phyloP scores from a whole-genome alignment of 257 asterid species.

The Nicotiana tabacum region DNA sequence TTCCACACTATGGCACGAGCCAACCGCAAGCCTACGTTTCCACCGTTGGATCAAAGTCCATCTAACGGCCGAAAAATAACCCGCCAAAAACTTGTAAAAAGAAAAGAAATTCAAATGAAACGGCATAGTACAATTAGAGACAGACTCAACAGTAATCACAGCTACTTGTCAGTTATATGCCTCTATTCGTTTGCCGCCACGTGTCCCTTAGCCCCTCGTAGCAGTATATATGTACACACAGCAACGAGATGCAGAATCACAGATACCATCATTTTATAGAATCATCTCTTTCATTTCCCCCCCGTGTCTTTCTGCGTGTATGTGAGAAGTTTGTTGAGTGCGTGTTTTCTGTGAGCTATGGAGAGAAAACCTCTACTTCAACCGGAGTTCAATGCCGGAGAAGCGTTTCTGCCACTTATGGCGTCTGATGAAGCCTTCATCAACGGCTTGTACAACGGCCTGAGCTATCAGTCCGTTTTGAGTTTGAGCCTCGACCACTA shows the following conservation, averaged over 20 bases:
- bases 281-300: neutral
- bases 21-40: neutral
- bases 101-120: neutral
- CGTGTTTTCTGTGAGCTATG: neutral
- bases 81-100: neutral
- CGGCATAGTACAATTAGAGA: neutral
- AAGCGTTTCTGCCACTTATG: neutral
- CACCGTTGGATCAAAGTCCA: neutral
- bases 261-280: neutral
- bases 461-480: neutral
- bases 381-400: neutral
- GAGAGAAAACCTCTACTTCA: neutral
- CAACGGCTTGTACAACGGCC: neutral
- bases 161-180: constrained; percentile 18
- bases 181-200: constrained; percentile 9
- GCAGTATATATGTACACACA: neutral
- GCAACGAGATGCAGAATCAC: neutral
- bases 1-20: neutral
- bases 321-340: neutral
- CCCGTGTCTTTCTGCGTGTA: neutral
- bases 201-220: neutral
- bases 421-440: constrained; percentile 4
- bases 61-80: neutral
- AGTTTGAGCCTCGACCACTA: constrained; percentile 1
- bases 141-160: constrained; percentile 5